These are phyloP conservation scores for Albophoma yamanashiensis DNA, from an alignment of 2,329 filamentous ascomycete species.

Conservation along the genomic window DNA sequence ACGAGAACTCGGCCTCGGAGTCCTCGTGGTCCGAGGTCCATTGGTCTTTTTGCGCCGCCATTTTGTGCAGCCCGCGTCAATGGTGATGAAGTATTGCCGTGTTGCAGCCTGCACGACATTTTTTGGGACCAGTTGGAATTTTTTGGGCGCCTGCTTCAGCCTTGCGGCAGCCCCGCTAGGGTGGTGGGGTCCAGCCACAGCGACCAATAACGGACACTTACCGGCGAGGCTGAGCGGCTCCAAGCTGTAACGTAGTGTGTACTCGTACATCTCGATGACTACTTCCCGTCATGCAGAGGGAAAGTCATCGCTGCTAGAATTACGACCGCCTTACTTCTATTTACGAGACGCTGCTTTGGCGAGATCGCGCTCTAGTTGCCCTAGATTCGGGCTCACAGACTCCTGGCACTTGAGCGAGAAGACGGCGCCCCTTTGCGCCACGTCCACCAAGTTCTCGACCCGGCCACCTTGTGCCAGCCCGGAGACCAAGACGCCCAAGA, in stretches of 20 bases:
- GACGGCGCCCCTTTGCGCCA: constrained; percentile 74
- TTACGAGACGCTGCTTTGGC: constrained; percentile 9
- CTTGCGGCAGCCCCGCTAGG: constrained; percentile 11
- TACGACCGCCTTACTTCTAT: neutral
- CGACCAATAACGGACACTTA: neutral
- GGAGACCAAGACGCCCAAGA: constrained; percentile 75
- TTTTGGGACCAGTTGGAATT: constrained; percentile 13
- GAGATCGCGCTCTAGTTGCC: constrained; percentile 31
- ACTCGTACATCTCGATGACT: neutral
- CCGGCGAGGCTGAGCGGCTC: neutral
- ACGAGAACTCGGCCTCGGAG: constrained; percentile 17
- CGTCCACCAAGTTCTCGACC: constrained; percentile 53
- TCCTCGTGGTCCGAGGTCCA: constrained; percentile 14
- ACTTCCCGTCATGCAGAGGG: neutral
- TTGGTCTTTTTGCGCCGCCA: constrained; percentile 20
- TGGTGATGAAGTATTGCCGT: neutral
- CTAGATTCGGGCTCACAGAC: constrained; percentile 54
- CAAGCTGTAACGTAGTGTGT: no score
- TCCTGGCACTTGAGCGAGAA: constrained; percentile 66
- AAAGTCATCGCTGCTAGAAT: neutral
- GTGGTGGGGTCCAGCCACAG: neutral
- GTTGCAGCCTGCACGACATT: constrained; percentile 7
- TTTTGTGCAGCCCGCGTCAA: constrained; percentile 10
- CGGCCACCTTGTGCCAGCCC: constrained; percentile 54
- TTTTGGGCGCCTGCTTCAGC: constrained; percentile 20